Evolutionary conservation across 1,284 basidiomycete genomes (phyloP).

Genomic region (Cystobasidium slooffiae): DNA sequence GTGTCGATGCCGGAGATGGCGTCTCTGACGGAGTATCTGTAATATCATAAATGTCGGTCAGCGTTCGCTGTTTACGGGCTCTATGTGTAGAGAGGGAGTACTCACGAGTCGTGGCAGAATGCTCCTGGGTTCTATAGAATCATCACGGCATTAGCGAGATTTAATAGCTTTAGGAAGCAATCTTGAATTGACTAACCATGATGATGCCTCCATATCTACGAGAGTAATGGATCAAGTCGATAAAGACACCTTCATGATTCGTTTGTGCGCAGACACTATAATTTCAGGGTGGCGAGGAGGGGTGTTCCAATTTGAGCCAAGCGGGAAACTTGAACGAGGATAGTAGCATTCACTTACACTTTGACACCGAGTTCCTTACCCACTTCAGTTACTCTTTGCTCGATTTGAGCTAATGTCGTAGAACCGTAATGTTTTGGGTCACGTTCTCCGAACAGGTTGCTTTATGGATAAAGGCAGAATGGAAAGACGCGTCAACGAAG

Average conservation of each 20-base stretch:
- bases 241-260: constrained; percentile 51
- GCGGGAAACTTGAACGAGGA: neutral
- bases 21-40: constrained; percentile 50
- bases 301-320: neutral
- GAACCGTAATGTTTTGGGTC: constrained; percentile 51
- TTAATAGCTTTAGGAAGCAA: neutral
- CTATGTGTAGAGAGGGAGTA: too few relatives aligned
- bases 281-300: neutral
- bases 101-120: constrained; percentile 41
- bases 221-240: constrained; percentile 44
- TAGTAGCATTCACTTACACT: constrained; percentile 26
- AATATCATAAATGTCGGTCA: constrained; percentile 43
- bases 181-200: constrained; percentile 43
- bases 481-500: neutral
- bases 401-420: constrained; percentile 51
- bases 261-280: constrained; percentile 50
- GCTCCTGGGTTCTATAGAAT: constrained; percentile 32
- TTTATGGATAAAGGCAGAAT: neutral
- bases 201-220: constrained; percentile 50
- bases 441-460: constrained; percentile 50
- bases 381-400: constrained; percentile 48
- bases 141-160: neutral
- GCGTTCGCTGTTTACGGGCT: too few relatives aligned
- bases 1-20: constrained; percentile 50
- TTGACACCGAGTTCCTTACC: constrained; percentile 50